These are phyloP conservation scores for Spirogloea muscicola DNA, from an alignment of 139 green algal species.

Conservation along the genomic window DNA sequence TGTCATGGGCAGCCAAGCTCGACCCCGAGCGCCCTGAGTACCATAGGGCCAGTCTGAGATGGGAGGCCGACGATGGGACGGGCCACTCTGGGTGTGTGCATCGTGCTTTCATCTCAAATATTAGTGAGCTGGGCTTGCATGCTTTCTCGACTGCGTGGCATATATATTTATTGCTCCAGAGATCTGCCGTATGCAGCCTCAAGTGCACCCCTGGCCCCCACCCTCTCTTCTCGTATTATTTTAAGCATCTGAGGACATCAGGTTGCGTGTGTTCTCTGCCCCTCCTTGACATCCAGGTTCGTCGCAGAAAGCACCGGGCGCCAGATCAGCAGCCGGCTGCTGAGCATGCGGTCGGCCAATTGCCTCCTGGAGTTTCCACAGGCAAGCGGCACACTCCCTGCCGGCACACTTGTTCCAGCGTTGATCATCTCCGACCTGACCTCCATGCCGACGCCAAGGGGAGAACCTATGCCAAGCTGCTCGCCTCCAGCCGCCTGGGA, in stretches of 20 bases:
- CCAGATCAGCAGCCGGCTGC: constrained; percentile 87
- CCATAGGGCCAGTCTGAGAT: constrained; percentile 72
- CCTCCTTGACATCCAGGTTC: constrained; percentile 25
- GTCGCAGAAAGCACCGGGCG: constrained; percentile 76
- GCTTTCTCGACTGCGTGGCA: too few species aligned
- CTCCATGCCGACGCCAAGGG: constrained; percentile 12
- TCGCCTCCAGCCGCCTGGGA: too few species aligned
- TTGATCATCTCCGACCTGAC: constrained; percentile 23
- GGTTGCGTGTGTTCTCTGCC: not conserved
- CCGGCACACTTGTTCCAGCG: constrained; percentile 40
- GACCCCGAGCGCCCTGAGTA: constrained; percentile 94
- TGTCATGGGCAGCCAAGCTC: constrained; percentile 61
- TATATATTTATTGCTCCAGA: too few species aligned
- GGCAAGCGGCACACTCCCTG: constrained; percentile 26
- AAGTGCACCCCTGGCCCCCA: too few species aligned
- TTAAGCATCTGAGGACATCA: not conserved
- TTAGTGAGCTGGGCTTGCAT: too few species aligned
- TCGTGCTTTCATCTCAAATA: not conserved
- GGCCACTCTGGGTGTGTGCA: not conserved
- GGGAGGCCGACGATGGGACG: constrained; percentile 29
- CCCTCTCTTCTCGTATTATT: too few species aligned
- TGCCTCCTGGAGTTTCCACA: constrained; percentile 69
- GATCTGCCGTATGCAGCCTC: too few species aligned
- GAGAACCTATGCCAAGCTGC: too few species aligned
- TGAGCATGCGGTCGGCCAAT: constrained; percentile 69